phyloP scores from a whole-genome alignment of 768 basidiomycete genomes.

The Astraeus odoratus region DNA sequence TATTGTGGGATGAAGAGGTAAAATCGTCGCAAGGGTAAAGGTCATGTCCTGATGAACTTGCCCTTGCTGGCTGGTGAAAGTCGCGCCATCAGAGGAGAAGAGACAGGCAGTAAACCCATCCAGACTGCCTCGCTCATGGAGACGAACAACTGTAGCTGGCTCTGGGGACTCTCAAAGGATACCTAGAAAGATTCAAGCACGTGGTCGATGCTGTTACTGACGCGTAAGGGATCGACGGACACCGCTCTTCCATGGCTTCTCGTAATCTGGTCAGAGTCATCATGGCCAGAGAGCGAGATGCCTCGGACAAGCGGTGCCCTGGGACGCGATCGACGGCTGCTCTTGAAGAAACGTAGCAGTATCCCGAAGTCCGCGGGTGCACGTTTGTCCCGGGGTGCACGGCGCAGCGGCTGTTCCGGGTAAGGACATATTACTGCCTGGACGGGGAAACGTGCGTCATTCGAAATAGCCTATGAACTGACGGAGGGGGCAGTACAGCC shows the following conservation, averaged over 20 bases:
- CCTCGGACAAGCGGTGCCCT: constrained; percentile 22
- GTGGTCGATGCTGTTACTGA: constrained; percentile 1
- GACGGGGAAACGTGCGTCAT: neutral
- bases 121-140: constrained; percentile 18
- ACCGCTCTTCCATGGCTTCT: constrained; percentile 6
- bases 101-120: constrained; percentile 77
- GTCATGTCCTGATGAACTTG: constrained; percentile 81
- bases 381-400: constrained; percentile 30
- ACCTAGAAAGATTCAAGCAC: neutral
- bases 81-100: constrained; percentile 68
- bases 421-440: neutral
- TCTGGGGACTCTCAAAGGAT: neutral
- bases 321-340: neutral
- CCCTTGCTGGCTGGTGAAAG: constrained; percentile 45
- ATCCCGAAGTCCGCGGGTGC: constrained; percentile 6
- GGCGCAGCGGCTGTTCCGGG: constrained; percentile 25
- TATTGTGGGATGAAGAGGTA: constrained; percentile 89
- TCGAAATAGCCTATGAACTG: too few species aligned
- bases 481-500: too few species aligned
- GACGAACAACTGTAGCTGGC: neutral
- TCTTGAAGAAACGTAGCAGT: neutral
- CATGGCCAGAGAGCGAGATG: constrained; percentile 15
- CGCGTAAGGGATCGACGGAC: neutral
- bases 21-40: constrained; percentile 82
- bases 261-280: constrained; percentile 17